Evolutionary conservation across 2,329 filamentous ascomycete species (phyloP), one percentile per base, ranked within the genome.

Genomic region (Fusarium cicatricum): DNA sequence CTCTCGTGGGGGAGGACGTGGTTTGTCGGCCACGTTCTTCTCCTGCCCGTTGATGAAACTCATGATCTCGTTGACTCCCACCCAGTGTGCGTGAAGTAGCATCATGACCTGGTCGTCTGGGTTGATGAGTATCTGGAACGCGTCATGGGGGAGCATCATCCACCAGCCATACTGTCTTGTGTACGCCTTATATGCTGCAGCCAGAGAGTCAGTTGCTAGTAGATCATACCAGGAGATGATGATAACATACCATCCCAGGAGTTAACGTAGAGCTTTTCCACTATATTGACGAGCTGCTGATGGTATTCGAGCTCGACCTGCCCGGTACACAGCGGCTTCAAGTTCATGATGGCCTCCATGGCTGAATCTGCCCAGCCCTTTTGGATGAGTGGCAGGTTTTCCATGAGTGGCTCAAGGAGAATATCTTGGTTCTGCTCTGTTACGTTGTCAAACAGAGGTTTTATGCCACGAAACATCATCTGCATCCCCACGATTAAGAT

Each of bases 61-160:
- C 81, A 85, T 84, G 65, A 85, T 78, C 70, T 82, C 79, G 65
- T 82, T 80, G 38, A 85, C 63, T 8, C 80, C 75, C 42, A 85
- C 78, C 82, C 83, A 85, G 70, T 85, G 82, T 44, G 81, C 64
- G 29, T 79, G 79, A 36, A 85, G 72, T 26, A 85, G 70, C 34
- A 80, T 50, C 52, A 78, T 76, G 14, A 77, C 72, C 64, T 80
- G 80, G 64, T 78, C 80, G 23, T 64, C 60, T 23, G 77, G 71
- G 66, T 83, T 77, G 59, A 85, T 75, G 46, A 85, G 70, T 43
- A 74, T 72, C 58, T 80, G 77, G 68, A 85, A 85, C 41, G 77
- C 72, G 31, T 76, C 74, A 60, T 85, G 82, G 9, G 82, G 78
- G 8, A 85, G 75, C 68, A 82, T 76, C 76, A 85, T 85, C 82